These are phyloP conservation scores for Penicillium canariense DNA, from an alignment of 495 filamentous ascomycete species.

Conservation along the genomic window DNA sequence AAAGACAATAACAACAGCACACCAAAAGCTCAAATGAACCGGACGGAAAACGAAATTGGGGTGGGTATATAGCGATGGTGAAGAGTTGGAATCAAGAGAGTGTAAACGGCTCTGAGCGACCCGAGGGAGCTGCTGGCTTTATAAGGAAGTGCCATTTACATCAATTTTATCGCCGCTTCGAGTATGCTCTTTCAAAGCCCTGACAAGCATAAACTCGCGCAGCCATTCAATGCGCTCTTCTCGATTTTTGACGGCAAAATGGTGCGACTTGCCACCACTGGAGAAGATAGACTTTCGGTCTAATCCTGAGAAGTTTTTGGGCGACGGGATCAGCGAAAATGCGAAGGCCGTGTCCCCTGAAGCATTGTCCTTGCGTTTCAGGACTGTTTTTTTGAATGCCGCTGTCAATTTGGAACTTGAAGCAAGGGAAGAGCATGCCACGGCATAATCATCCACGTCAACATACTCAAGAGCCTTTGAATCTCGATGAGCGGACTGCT, in stretches of 20 bases:
- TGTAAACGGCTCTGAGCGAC: too few relatives aligned
- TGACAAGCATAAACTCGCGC: slow-evolving; percentile 95
- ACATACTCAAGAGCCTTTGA: slow-evolving; percentile 70
- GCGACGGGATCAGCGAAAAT: slow-evolving; percentile 86
- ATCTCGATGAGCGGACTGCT: slow-evolving; percentile 42
- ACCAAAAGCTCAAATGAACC: too few relatives aligned
- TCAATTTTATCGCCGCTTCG: slow-evolving; percentile 76
- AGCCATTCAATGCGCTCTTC: slow-evolving; percentile 98
- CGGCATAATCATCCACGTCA: slow-evolving; percentile 92
- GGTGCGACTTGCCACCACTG: slow-evolving; percentile 71
- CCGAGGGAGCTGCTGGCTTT: too few relatives aligned
- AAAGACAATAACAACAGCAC: too few relatives aligned
- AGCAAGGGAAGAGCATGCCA: slow-evolving; percentile 77
- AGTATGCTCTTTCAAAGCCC: slow-evolving; percentile 72
- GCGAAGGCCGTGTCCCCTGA: slow-evolving; percentile 65
- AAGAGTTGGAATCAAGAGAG: too few relatives aligned
- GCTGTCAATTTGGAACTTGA: slow-evolving; percentile 76
- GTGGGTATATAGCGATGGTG: too few relatives aligned
- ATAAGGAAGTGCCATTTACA: slow-evolving; percentile 84
- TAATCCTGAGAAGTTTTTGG: slow-evolving; percentile 34
- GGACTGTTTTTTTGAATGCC: slow-evolving; percentile 80
- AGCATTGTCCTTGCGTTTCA: slow-evolving; percentile 55
- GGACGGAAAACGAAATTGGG: too few relatives aligned
- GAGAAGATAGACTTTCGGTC: slow-evolving; percentile 50
- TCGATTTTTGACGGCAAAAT: slow-evolving; percentile 83